A percentile compares a stretch with the other conserved stretches of the same genome.
These are phyloP conservation scores for Zygoascus biomembranicola DNA, from an alignment of 805 yeast species.

Conservation along the genomic window DNA sequence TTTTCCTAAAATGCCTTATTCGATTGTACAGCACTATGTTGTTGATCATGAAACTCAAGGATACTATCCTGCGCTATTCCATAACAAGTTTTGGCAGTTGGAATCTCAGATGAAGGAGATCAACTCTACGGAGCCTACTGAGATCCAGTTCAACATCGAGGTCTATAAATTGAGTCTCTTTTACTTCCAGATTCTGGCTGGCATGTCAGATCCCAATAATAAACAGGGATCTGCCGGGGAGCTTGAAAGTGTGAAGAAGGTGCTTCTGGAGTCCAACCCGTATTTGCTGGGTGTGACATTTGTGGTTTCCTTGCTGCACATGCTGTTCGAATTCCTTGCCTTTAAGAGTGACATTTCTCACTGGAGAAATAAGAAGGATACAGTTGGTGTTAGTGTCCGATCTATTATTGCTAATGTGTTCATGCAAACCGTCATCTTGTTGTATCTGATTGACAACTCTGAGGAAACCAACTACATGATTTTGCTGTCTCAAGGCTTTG, in stretches of 20 bases:
- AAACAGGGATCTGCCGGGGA: conserved; percentile 27
- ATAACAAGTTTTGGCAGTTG: conserved; percentile 36
- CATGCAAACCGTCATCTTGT: conserved; percentile 33
- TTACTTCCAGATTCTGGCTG: conserved; percentile 27
- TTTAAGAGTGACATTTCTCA: conserved; percentile 36
- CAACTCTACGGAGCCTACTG: background rate
- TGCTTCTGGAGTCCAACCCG: conserved; percentile 32
- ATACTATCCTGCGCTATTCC: conserved; percentile 32
- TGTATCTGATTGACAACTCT: conserved; percentile 32
- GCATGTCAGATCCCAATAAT: conserved; percentile 25
- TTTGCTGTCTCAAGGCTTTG: conserved; percentile 30
- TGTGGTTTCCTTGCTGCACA: conserved; percentile 30
- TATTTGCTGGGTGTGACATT: conserved; percentile 29
- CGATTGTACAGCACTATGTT: conserved; percentile 12
- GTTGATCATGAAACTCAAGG: conserved; percentile 15
- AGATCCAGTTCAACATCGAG: conserved; percentile 25
- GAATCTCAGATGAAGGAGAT: conserved; percentile 26
- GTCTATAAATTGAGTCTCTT: conserved; percentile 24
- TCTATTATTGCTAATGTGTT: conserved; percentile 34
- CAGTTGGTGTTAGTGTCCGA: conserved; percentile 34
- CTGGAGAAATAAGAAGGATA: conserved; percentile 34
- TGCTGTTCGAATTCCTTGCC: conserved; percentile 34
- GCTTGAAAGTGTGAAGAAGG: conserved; percentile 30
- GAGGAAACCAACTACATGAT: conserved; percentile 35
- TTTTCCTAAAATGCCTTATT: conserved; percentile 20